A percentile compares a stretch with the other conserved stretches of the same genome.
Evolutionary conservation across 768 basidiomycete genomes (phyloP).

Genomic region (Suillus tomentosus): DNA sequence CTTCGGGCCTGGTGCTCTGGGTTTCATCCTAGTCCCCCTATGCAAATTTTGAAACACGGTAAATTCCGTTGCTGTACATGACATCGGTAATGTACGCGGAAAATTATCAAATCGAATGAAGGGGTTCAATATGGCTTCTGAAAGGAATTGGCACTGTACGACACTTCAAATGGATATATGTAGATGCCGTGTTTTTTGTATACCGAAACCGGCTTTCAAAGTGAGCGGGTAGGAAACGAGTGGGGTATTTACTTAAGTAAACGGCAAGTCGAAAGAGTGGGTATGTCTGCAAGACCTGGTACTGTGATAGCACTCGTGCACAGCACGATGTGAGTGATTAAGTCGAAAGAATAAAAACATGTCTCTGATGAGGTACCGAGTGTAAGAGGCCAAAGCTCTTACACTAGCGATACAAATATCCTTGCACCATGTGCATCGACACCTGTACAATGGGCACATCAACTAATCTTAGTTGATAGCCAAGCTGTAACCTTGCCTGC

Average conservation of each 20-base stretch:
- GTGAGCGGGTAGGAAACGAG: background rate
- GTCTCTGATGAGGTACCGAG: too few species aligned
- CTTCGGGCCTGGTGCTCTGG: background rate
- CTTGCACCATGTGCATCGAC: background rate
- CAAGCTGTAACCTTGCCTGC: constrained; percentile 48
- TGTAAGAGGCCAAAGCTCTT: too few species aligned
- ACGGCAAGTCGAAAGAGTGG: background rate
- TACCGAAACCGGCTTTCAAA: background rate
- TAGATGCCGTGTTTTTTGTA: background rate
- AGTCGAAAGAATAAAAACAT: background rate
- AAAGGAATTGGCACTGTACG: background rate
- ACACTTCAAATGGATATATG: background rate
- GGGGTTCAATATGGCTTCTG: background rate
- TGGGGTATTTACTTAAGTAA: background rate
- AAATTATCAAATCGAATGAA: background rate
- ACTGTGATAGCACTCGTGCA: background rate
- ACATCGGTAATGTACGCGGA: background rate
- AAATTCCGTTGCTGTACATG: background rate
- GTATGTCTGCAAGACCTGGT: background rate
- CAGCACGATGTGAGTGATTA: background rate
- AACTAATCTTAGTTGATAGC: constrained; percentile 39
- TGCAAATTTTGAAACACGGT: background rate
- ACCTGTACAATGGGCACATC: background rate
- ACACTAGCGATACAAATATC: background rate
- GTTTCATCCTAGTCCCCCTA: background rate